Evolutionary conservation across 2,329 filamentous ascomycete genomes (phyloP).

Genomic region (Aspergillus sp.): DNA sequence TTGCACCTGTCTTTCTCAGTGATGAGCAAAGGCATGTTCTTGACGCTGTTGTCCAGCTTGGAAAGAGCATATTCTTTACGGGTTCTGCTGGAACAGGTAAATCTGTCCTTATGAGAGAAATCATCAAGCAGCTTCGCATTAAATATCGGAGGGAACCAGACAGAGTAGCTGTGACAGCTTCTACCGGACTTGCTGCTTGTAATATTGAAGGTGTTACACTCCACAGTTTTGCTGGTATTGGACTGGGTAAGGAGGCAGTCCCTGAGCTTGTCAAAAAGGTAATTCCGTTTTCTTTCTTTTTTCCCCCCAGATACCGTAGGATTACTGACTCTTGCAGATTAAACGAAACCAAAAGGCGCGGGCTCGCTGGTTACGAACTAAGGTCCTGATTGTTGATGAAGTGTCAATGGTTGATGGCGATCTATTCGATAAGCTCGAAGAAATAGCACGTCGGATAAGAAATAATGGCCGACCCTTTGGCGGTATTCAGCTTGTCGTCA

Average conservation of each 20-base stretch:
- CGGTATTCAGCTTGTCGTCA: slow-evolving; percentile 91
- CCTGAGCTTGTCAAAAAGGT: slow-evolving; percentile 73
- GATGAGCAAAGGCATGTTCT: slow-evolving; percentile 80
- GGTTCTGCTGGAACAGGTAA: slow-evolving; percentile 95
- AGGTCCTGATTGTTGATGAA: slow-evolving; percentile 84
- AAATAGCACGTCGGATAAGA: slow-evolving; percentile 74
- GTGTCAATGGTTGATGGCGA: slow-evolving; percentile 98
- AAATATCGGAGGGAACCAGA: slow-evolving; percentile 74
- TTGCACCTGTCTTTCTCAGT: slow-evolving; percentile 64
- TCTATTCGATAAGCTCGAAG: slow-evolving; percentile 90
- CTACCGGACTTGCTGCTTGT: slow-evolving; percentile 89
- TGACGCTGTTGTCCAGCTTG: slow-evolving; percentile 69
- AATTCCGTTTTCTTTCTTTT: neutral
- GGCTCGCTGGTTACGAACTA: slow-evolving; percentile 80
- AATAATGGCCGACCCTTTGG: slow-evolving; percentile 92
- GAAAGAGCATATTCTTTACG: slow-evolving; percentile 93
- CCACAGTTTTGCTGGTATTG: slow-evolving; percentile 93
- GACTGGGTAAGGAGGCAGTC: slow-evolving; percentile 82
- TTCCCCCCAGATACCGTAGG: neutral
- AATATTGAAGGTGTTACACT: slow-evolving; percentile 94
- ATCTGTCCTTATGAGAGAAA: slow-evolving; percentile 88
- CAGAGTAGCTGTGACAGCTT: slow-evolving; percentile 85
- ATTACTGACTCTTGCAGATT: slow-evolving; percentile 44
- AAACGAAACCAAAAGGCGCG: slow-evolving; percentile 81
- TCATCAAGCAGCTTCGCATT: slow-evolving; percentile 71